These are phyloP conservation scores for Chionographis japonica DNA, from an alignment of 106 monocot species.

Conservation along the genomic window DNA sequence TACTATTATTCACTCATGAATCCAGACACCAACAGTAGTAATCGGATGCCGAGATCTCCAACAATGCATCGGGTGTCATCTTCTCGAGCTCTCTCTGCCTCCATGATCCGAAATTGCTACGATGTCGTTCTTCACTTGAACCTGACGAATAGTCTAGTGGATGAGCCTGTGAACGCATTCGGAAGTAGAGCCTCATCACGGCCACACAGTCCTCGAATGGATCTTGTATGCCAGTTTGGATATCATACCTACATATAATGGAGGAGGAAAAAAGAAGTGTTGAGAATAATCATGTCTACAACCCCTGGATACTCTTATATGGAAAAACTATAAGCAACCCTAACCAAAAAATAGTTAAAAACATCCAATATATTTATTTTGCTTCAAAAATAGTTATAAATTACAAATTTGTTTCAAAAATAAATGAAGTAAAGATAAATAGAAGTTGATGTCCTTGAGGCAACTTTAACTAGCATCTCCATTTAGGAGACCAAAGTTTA, in stretches of 20 bases:
- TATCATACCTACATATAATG: conserved; percentile 37
- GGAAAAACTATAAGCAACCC: too few relatives aligned
- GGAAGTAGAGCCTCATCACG: conserved; percentile 50
- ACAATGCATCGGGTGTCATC: conserved; percentile 48
- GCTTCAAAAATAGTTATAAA: too few relatives aligned
- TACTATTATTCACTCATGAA: neutral
- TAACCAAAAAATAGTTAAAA: too few relatives aligned
- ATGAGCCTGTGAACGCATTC: conserved; percentile 47
- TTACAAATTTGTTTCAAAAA: too few relatives aligned
- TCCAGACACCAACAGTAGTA: conserved; percentile 74
- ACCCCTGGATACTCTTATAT: too few relatives aligned
- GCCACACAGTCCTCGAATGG: conserved; percentile 65
- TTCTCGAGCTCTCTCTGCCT: conserved; percentile 57
- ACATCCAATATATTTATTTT: too few relatives aligned
- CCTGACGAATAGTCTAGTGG: conserved; percentile 15
- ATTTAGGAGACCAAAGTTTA: too few relatives aligned
- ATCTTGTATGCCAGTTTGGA: conserved; percentile 55
- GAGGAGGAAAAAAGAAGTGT: neutral
- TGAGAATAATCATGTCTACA: neutral
- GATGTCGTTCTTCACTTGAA: conserved; percentile 27
- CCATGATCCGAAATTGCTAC: conserved; percentile 31
- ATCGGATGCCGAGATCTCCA: conserved; percentile 49
- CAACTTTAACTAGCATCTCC: too few relatives aligned
- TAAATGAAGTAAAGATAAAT: too few relatives aligned
- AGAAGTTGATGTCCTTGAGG: too few relatives aligned